These are phyloP conservation scores for Sarocladium brachiariae DNA, from an alignment of 2,329 filamentous ascomycete genomes.

Conservation along the genomic window DNA sequence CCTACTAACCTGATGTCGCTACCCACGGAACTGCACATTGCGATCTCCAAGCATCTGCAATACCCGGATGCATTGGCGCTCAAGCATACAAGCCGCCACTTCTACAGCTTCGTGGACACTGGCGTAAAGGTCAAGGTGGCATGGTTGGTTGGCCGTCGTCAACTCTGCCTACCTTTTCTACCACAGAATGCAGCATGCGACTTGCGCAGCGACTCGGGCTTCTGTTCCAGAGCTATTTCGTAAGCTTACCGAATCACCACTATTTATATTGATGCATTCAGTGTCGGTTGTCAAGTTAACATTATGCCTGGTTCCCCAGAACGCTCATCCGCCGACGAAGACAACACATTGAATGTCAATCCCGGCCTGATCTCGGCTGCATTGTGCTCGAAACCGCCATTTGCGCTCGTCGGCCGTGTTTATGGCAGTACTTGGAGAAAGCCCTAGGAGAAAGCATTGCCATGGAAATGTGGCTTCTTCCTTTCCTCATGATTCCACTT, in stretches of 20 bases:
- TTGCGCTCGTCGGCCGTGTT: conserved; percentile 40
- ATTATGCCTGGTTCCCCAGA: conserved; percentile 40
- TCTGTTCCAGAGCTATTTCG: conserved; percentile 54
- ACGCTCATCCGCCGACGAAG: conserved; percentile 38
- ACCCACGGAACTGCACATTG: conserved; percentile 60
- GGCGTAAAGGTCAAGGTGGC: conserved; percentile 59
- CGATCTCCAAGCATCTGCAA: conserved; percentile 52
- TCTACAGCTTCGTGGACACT: conserved; percentile 59
- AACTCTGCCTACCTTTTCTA: conserved; percentile 58
- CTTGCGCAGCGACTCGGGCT: conserved; percentile 50
- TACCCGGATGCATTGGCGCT: conserved; percentile 67
- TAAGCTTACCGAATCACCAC: too few relatives aligned
- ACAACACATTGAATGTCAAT: conserved; percentile 55
- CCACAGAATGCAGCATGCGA: conserved; percentile 47
- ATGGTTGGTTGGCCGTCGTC: conserved; percentile 60
- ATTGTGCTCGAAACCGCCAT: conserved; percentile 43
- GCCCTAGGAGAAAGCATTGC: conserved; percentile 39
- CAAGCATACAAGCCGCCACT: conserved; percentile 58
- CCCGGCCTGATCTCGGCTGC: conserved; percentile 48
- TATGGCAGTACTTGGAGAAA: conserved; percentile 32
- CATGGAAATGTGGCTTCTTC: conserved; percentile 42
- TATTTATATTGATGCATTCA: too few relatives aligned
- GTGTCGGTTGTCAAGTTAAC: not conserved
- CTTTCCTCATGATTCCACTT: conserved; percentile 35
- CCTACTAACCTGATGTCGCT: conserved; percentile 36